These are phyloP conservation scores for Leucoagaricus sp. DNA, from an alignment of 1,284 basidiomycete species.

Conservation along the genomic window DNA sequence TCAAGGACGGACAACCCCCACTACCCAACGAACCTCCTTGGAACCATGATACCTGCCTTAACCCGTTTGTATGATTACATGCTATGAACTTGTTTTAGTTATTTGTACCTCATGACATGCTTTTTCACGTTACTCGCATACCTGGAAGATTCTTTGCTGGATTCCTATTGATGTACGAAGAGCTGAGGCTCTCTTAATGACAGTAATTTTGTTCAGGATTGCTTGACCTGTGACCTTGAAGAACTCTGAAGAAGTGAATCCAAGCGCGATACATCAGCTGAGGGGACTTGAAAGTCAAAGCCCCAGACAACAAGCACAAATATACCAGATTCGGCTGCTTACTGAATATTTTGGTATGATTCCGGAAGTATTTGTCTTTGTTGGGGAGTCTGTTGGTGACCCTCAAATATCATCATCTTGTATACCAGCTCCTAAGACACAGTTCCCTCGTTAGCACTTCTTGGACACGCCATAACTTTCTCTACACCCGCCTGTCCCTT, in stretches of 20 bases:
- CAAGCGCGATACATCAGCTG: too few relatives aligned
- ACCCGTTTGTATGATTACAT: slow-evolving; percentile 9
- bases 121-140: too few relatives aligned
- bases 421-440: neutral
- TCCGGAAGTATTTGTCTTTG: slow-evolving; percentile 12
- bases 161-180: too few relatives aligned
- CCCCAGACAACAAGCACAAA: too few relatives aligned
- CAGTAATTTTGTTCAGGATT: too few relatives aligned
- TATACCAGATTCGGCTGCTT: neutral
- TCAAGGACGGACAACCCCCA: slow-evolving; percentile 37
- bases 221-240: too few relatives aligned
- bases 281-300: too few relatives aligned
- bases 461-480: too few relatives aligned
- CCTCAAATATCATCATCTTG: neutral
- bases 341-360: too few relatives aligned
- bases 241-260: too few relatives aligned
- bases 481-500: slow-evolving; percentile 2
- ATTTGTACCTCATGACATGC: neutral
- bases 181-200: too few relatives aligned
- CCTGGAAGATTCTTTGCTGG: too few relatives aligned
- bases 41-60: slow-evolving; percentile 13
- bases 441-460: neutral
- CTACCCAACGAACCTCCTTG: slow-evolving; percentile 22
- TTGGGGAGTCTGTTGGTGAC: slow-evolving; percentile 1
- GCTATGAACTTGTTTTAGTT: slow-evolving; percentile 11